phyloP scores from a whole-genome alignment of 176 grass and related monocot genomes.

The Aechmea fasciata region DNA sequence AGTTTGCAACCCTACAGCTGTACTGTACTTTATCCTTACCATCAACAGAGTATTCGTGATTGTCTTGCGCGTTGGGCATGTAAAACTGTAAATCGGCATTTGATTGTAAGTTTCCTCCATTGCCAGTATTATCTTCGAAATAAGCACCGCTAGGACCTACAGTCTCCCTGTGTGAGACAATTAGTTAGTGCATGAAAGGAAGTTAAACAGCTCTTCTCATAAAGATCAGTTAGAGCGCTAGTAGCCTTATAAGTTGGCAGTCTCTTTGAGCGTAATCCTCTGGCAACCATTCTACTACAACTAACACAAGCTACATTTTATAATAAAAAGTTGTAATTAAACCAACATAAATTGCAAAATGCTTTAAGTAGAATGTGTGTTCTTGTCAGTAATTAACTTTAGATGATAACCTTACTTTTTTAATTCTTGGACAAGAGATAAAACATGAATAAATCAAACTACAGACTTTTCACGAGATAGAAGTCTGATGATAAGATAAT shows the following conservation, averaged over 20 bases:
- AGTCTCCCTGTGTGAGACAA: slow-evolving; percentile 44
- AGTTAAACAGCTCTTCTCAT: neutral
- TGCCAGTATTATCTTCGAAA: slow-evolving; percentile 43
- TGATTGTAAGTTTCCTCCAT: slow-evolving; percentile 24
- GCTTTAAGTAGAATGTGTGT: too few species aligned
- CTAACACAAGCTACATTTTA: too few species aligned
- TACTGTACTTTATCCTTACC: slow-evolving; percentile 44
- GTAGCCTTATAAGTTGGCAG: neutral
- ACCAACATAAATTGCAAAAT: too few species aligned
- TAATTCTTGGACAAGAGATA: too few species aligned
- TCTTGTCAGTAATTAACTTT: too few species aligned
- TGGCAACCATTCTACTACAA: too few species aligned
- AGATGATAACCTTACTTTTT: too few species aligned
- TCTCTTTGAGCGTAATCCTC: neutral
- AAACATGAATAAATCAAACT: too few species aligned
- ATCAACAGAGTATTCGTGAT: slow-evolving; percentile 43
- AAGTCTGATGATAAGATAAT: neutral
- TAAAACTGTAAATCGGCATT: slow-evolving; percentile 26
- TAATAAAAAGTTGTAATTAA: too few species aligned
- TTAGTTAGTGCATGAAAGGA: neutral
- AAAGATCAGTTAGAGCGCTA: neutral
- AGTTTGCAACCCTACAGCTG: slow-evolving; percentile 6
- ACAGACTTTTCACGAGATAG: too few species aligned
- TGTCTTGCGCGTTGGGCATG: slow-evolving; percentile 14
- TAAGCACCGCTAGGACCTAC: slow-evolving; percentile 31